Conservation (phyloP, 1,284 basidiomycete genomes). For the Cryptococcus sp. region DNA sequence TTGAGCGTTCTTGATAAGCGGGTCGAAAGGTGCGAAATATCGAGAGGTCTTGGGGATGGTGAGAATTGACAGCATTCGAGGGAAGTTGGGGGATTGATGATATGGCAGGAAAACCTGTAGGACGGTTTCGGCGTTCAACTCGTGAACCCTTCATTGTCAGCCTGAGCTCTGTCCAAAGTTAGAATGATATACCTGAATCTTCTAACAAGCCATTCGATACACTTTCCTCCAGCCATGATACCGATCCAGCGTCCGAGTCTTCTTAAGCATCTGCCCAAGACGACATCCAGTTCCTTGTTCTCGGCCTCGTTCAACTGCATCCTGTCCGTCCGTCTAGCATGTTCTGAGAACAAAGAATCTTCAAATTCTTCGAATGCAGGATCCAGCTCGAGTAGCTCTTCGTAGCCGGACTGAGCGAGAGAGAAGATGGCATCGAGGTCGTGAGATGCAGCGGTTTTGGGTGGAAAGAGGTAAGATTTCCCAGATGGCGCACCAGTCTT, state of each 20-base stretch:
- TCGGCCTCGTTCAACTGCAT: conserved; percentile 69
- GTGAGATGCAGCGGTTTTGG: conserved; percentile 70
- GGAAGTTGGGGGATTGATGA: conserved; percentile 91
- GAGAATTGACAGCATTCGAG: conserved; percentile 84
- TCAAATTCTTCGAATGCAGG: conserved; percentile 55
- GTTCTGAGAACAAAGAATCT: conserved; percentile 74
- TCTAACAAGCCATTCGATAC: conserved; percentile 94
- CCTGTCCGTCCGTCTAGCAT: conserved; percentile 70
- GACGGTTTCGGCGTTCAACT: conserved; percentile 82
- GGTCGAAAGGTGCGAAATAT: conserved; percentile 56
- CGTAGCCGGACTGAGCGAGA: conserved; percentile 73
- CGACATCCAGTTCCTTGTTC: conserved; percentile 57
- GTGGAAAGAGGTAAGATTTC: conserved; percentile 80
- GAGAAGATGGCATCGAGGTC: conserved; percentile 84
- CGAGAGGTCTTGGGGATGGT: conserved; percentile 55
- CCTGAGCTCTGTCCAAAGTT: background rate
- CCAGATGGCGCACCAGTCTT: conserved; percentile 50
- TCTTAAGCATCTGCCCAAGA: conserved; percentile 57
- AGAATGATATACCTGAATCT: conserved; percentile 66
- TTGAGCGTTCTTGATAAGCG: conserved; percentile 70
- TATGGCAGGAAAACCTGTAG: conserved; percentile 87
- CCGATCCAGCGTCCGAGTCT: conserved; percentile 75
- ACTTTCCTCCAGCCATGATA: conserved; percentile 74
- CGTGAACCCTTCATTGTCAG: conserved; percentile 65
- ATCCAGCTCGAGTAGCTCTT: conserved; percentile 62